Conservation (phyloP, 1,284 basidiomycete species). For the Ceratobasidium sp. region DNA sequence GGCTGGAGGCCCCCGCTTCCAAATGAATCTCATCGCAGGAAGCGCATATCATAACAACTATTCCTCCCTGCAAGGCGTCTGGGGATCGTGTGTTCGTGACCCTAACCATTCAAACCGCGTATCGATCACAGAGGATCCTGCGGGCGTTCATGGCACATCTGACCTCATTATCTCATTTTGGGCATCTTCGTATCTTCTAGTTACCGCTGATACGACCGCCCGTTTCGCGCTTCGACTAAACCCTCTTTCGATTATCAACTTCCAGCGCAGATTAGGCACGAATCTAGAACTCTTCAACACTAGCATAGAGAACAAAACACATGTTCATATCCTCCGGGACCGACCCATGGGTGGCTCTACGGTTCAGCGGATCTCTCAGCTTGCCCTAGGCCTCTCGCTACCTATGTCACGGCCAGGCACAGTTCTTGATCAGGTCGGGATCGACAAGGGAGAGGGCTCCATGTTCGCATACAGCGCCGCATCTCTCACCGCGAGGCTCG, state of each 20-base stretch:
- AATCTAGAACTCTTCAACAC: slow-evolving; percentile 56
- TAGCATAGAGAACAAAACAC: slow-evolving; percentile 54
- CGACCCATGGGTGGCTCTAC: slow-evolving; percentile 24
- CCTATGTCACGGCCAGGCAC: slow-evolving; percentile 49
- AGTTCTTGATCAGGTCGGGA: slow-evolving; percentile 52
- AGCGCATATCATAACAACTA: background rate
- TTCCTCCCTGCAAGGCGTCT: slow-evolving; percentile 14
- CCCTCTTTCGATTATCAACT: background rate
- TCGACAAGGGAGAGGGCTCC: background rate
- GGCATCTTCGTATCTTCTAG: background rate
- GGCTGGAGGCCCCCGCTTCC: background rate
- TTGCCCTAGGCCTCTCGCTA: background rate
- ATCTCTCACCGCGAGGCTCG: slow-evolving; percentile 55
- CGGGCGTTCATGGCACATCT: slow-evolving; percentile 22
- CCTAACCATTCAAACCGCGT: background rate
- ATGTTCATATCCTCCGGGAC: slow-evolving; percentile 57
- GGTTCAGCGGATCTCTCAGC: background rate
- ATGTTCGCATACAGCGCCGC: slow-evolving; percentile 51
- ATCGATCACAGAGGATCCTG: background rate
- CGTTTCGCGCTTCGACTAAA: slow-evolving; percentile 1
- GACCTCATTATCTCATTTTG: slow-evolving; percentile 33
- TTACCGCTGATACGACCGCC: background rate
- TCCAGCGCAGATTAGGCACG: slow-evolving; percentile 53
- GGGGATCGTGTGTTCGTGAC: slow-evolving; percentile 6
- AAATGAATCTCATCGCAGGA: background rate